phyloP scores from a whole-genome alignment of 2,329 filamentous ascomycete genomes.

The Aureobasidium melanogenum region DNA sequence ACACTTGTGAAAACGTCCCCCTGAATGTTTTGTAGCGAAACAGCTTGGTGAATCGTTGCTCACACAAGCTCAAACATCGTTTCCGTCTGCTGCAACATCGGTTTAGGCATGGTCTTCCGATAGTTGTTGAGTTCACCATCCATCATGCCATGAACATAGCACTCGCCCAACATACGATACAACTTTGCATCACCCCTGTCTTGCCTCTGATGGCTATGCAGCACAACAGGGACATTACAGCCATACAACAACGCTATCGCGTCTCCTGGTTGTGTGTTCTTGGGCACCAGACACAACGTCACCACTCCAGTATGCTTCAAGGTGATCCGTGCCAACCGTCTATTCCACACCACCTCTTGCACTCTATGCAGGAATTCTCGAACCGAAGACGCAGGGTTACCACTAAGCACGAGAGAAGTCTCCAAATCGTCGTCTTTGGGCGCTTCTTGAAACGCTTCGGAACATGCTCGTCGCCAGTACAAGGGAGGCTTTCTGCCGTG shows the following conservation, averaged over 20 bases:
- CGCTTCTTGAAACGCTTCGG: conserved; percentile 6
- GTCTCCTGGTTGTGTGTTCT: neutral
- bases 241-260: conserved; percentile 3
- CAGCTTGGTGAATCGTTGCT: neutral
- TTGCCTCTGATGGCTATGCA: neutral
- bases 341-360: conserved; percentile 3
- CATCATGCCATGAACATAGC: conserved; percentile 27
- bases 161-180: conserved; percentile 18
- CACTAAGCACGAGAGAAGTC: neutral
- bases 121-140: conserved; percentile 18
- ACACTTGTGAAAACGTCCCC: too few relatives aligned
- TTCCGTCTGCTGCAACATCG: neutral
- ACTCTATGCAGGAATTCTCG: conserved; percentile 4
- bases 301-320: neutral
- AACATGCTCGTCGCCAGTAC: conserved; percentile 1
- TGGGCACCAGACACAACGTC: neutral
- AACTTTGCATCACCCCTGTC: neutral
- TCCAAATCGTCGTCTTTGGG: conserved; percentile 3
- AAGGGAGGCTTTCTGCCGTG: neutral
- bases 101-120: neutral
- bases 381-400: neutral
- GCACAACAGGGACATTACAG: neutral
- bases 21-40: neutral
- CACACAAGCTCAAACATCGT: neutral
- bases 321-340: neutral